Base-by-base conservation (phyloP, 164 flowering plant genomes). In the Magnolia kwangsiensis region DNA sequence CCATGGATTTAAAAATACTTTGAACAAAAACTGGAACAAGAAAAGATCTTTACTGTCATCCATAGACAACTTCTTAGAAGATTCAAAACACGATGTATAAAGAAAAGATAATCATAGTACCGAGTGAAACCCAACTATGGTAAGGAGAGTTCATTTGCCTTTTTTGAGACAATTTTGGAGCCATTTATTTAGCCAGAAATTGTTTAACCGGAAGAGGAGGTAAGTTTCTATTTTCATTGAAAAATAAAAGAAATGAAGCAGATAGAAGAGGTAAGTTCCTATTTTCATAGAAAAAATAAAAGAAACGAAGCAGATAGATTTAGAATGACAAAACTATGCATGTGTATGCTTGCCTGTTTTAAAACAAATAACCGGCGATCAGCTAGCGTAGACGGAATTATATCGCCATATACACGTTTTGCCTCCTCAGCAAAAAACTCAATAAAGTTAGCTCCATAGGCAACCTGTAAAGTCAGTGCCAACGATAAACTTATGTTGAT, bases 341-440 rank as follows among this genome's bases (percentile, higher is more conserved):
- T 55, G 61, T 55, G 61, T 16, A 55, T 55, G 18, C 61, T 55
- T 55, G 86, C 99, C 97, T 96, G 99, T 85, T 90, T 96, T 74
- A 96, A 76, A 74, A 93, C 98, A 81, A 96, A 84, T 81, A 96
- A 79, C 51, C 98, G 87, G 9, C 99, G 94, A 86, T 94, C 99
- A 74, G 89, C 71, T 58, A 91, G 77, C 63, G 93, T 83, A 20
- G 98, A 29, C 14, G 99, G 98, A 79, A 96, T 92, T 77, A 96
- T 92, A 81, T 96, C 99, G 58, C 99, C 99, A 87, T 96, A 96
- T 4, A 91, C 78, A 72, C 98, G 95, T 78, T 93, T 96, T 66
- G 97, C 99, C 81, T 96, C 99, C 87, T 96, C 99, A 0, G 98
- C 89, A 80, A 69, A 91, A 83, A 90, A 96, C 86, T 96, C 99